Conservation (phyloP, 176 grass and related monocot species). For the Triticum urartu region DNA sequence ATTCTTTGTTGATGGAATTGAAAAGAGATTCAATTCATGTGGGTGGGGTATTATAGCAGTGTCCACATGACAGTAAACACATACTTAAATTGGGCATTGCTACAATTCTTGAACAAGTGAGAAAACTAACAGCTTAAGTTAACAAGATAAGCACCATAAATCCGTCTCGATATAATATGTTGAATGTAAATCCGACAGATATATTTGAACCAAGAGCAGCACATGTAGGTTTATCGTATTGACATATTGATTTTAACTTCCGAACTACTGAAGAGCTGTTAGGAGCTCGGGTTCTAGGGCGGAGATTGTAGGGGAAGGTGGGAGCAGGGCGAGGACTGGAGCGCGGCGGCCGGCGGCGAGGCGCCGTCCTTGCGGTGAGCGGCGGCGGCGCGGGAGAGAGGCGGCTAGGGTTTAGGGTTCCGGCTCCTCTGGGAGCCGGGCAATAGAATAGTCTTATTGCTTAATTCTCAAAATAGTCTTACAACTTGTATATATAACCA, state of each 20-base stretch:
- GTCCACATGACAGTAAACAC: not conserved
- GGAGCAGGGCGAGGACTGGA: no score
- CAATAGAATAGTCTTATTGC: no score
- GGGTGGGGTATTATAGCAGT: no score
- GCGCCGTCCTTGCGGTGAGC: no score
- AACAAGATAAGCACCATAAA: slow-evolving; percentile 6
- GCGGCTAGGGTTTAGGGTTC: no score
- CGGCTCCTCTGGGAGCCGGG: no score
- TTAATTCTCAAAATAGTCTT: no score
- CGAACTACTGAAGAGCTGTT: not conserved
- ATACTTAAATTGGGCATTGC: not conserved
- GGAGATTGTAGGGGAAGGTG: no score
- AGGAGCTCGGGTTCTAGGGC: no score
- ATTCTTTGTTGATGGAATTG: not conserved
- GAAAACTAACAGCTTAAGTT: not conserved
- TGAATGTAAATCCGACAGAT: not conserved
- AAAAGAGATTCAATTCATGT: not conserved
- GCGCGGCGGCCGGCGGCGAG: no score
- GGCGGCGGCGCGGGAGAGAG: no score
- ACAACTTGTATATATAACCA: no score
- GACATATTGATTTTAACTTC: not conserved
- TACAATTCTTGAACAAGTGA: not conserved
- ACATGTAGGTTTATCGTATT: not conserved
- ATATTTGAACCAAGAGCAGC: not conserved
- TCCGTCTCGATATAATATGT: not conserved